Percentiles rank a stretch among this genome's conserved stretches.
Evolutionary conservation across 768 basidiomycete genomes (phyloP).

Genomic region (Lepiota brunneoincarnata): DNA sequence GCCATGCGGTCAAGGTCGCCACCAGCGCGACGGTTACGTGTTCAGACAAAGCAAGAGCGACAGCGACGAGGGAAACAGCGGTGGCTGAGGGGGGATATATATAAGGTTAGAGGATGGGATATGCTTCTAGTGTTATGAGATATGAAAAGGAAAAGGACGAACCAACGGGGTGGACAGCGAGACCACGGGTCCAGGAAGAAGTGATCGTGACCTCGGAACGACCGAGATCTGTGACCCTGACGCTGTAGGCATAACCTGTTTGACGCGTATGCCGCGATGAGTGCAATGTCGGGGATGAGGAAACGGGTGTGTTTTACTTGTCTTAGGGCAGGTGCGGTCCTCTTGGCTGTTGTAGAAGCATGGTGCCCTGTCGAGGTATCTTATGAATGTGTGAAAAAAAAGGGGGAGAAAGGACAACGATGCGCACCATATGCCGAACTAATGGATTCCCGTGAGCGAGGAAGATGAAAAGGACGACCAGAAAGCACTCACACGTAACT

Average conservation of each 20-base stretch:
- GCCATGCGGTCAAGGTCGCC: constrained; percentile 66
- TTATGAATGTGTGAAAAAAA: not conserved
- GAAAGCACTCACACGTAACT: constrained; percentile 51
- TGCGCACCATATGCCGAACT: constrained; percentile 74
- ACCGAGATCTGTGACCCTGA: constrained; percentile 34
- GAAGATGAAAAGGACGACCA: not conserved
- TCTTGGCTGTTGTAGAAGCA: constrained; percentile 50
- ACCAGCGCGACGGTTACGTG: constrained; percentile 56
- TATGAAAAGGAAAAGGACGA: constrained; percentile 22
- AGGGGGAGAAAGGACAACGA: not conserved
- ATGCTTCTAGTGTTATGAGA: not conserved
- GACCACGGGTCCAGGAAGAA: constrained; percentile 68
- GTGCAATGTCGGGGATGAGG: not conserved
- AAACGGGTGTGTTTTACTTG: constrained; percentile 33
- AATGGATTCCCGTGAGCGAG: constrained; percentile 2
- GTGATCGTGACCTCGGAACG: constrained; percentile 38
- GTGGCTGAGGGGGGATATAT: constrained; percentile 30
- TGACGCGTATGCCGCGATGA: not conserved
- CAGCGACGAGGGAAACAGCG: constrained; percentile 61
- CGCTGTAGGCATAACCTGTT: constrained; percentile 55
- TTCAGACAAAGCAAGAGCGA: constrained; percentile 58
- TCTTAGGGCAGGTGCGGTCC: constrained; percentile 43
- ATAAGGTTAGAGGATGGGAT: not conserved
- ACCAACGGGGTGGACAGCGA: constrained; percentile 78
- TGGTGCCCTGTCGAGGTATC: constrained; percentile 45